Evolutionary conservation across 768 basidiomycete species (phyloP).

Genomic region (Naematelia aurantialba): DNA sequence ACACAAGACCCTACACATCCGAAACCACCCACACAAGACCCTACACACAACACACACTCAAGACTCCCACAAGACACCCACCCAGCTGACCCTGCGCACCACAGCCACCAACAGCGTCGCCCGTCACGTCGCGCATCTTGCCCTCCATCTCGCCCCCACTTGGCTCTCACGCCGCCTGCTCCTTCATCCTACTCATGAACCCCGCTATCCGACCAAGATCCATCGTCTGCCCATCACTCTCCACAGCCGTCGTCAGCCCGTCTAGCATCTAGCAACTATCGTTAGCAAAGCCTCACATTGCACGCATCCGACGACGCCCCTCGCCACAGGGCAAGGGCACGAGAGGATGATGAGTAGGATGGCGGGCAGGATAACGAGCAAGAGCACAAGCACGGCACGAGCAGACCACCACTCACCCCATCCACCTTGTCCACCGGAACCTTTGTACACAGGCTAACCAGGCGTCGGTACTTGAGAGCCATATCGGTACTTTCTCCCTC

Average conservation of each 20-base stretch:
- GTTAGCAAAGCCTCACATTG: not conserved
- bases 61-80: no score
- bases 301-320: not conserved
- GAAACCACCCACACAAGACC: no score
- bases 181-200: conserved; percentile 41
- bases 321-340: not conserved
- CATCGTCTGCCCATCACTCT: conserved; percentile 39
- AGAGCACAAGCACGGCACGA: not conserved
- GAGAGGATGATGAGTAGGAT: not conserved
- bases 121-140: no score
- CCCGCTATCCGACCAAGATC: conserved; percentile 33
- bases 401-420: conserved; percentile 60
- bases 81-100: no score
- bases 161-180: not conserved
- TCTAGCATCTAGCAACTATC: conserved; percentile 37
- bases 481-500: conserved; percentile 80
- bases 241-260: conserved; percentile 40
- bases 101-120: no score
- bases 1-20: not conserved
- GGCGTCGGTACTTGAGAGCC: conserved; percentile 85
- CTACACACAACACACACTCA: no score
- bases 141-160: no score
- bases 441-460: conserved; percentile 82
- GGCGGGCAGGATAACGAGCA: conserved; percentile 8
- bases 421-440: conserved; percentile 85